Percentiles rank a stretch among this genome's conserved stretches.
phyloP scores from a whole-genome alignment of 2,329 filamentous ascomycete species.

The Fusarium stilboides region DNA sequence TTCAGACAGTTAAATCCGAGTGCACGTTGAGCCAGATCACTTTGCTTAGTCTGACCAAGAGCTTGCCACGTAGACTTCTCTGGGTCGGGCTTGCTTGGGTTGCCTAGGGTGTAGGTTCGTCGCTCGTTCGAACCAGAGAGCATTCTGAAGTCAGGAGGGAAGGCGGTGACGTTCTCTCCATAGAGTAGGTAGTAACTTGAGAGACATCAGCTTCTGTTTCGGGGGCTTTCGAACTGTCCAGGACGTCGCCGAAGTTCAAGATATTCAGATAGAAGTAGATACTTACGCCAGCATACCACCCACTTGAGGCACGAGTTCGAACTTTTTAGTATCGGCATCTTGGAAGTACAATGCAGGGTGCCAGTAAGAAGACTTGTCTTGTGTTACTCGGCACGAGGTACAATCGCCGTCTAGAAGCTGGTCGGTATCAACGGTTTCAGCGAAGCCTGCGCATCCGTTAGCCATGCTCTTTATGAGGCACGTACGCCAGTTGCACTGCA shows the following conservation, averaged over 20 bases:
- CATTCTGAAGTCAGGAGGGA: slow-evolving; percentile 86
- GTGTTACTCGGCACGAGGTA: slow-evolving; percentile 83
- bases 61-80: slow-evolving; percentile 78
- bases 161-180: slow-evolving; percentile 75
- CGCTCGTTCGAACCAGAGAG: slow-evolving; percentile 79
- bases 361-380: slow-evolving; percentile 94
- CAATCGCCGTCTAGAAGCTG: slow-evolving; percentile 75
- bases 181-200: slow-evolving; percentile 87
- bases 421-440: slow-evolving; percentile 68
- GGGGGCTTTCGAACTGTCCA: background rate
- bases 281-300: slow-evolving; percentile 90
- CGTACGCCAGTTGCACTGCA: background rate
- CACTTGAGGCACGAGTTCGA: slow-evolving; percentile 78
- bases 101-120: slow-evolving; percentile 78
- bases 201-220: slow-evolving; percentile 15
- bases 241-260: background rate
- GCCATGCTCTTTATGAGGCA: background rate
- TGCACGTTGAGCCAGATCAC: slow-evolving; percentile 81
- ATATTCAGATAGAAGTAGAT: background rate
- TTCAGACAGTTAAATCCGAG: slow-evolving; percentile 96
- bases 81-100: slow-evolving; percentile 75
- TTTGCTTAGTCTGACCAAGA: slow-evolving; percentile 75
- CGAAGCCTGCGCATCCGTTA: slow-evolving; percentile 70
- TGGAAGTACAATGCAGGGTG: slow-evolving; percentile 84
- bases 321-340: slow-evolving; percentile 73